Evolutionary conservation across 228 moss, liverwort and hornwort species (phyloP), one percentile per base, ranked within the genome.

Genomic region (Sphagnum magellanicum): DNA sequence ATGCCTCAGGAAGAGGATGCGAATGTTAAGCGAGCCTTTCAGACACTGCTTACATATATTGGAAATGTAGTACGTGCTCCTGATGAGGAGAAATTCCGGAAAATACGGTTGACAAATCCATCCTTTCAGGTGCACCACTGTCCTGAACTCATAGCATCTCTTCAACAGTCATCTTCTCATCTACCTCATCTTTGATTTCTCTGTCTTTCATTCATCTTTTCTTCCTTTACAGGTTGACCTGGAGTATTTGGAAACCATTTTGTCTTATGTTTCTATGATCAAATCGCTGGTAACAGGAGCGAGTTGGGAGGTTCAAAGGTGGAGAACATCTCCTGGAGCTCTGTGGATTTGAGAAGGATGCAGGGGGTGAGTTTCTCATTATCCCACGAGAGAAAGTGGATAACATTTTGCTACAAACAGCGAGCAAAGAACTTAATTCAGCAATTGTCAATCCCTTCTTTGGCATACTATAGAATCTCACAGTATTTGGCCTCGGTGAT

Each of bases 391-490:
- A 90, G 71, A 90, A 86, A 79, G 90, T 98, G 49, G 90, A 98
- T 52, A 14, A 66, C 10, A 14, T 86, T 57, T 68, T 94, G 77
- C 81, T 98, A 53, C 90, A 90, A 50, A 75, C 89, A 12, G 98
- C 90, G 50, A 94, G 94, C 64, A 80, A 86, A 53, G 98, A 98
- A 87, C 75, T 98, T 69, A 94, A 79, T 70, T 94, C 94, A 55
- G 98, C 98, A 61, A 84, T 94, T 69, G 85, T 81, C 66, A 98
- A 98, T 74, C 98, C 98, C 50, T 98, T 94, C 65, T 98, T 98
- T 60, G 98, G 98, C 68, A 79, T 98, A 76, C 79, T 98, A 68
- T 94, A 73, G 84, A 53, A 50, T 49, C 5, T 8, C 9, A 5
- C 65, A 65, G 13, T 16, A 65, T 66, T 75, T 68, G 51, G 12